These are phyloP conservation scores for Kwoniella sp. DNA, from an alignment of 768 basidiomycete species.

Conservation along the genomic window DNA sequence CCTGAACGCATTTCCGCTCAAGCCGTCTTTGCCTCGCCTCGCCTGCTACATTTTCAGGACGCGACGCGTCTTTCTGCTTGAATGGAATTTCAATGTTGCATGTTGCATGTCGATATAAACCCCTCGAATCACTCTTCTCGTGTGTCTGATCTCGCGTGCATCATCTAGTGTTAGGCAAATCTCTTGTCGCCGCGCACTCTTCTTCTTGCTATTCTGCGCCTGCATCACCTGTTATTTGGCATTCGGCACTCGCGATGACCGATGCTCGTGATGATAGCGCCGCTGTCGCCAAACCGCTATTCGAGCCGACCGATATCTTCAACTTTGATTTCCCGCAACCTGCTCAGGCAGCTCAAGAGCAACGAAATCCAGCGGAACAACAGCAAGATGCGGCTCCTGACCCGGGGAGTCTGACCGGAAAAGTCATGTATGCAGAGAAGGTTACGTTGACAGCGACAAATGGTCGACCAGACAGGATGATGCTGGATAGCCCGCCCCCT, in stretches of 20 bases:
- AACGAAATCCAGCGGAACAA: neutral
- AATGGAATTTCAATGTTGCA: neutral
- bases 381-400: neutral
- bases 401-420: neutral
- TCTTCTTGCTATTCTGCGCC: no score
- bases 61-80: slow-evolving; percentile 5
- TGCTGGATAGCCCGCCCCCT: slow-evolving; percentile 31
- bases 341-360: neutral
- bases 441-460: no score
- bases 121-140: no score
- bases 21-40: no score
- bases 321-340: slow-evolving; percentile 23
- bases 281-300: slow-evolving; percentile 14
- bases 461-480: slow-evolving; percentile 7
- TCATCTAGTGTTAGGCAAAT: no score
- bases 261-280: slow-evolving; percentile 8
- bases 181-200: no score
- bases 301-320: slow-evolving; percentile 36
- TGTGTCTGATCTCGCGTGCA: no score
- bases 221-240: neutral
- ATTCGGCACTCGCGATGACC: neutral
- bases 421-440: no score
- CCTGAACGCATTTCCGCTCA: neutral
- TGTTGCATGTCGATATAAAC: no score
- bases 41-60: neutral